Evolutionary conservation across 2,329 filamentous ascomycete genomes (phyloP).

Genomic region (Diaporthe longicolla): DNA sequence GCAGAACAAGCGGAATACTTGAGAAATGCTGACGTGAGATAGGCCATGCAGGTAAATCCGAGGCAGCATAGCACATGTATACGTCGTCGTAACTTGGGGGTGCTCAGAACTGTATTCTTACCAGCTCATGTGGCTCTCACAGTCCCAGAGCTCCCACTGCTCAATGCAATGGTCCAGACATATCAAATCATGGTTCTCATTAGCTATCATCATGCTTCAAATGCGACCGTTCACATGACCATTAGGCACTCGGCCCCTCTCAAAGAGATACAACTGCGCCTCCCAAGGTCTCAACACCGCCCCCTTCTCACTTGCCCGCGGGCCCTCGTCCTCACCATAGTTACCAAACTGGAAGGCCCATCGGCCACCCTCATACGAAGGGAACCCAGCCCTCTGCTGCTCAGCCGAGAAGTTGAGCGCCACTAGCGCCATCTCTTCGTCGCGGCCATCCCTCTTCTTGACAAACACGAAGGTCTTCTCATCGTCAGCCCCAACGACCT

Average conservation of each 20-base stretch:
- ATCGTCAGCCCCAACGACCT: slow-evolving; percentile 63
- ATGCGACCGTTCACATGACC: slow-evolving; percentile 19
- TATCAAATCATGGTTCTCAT: not conserved
- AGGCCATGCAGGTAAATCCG: not conserved
- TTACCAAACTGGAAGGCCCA: slow-evolving; percentile 48
- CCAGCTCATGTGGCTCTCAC: not conserved
- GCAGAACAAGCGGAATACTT: too few relatives aligned
- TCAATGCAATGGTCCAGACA: not conserved
- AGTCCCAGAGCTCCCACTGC: too few relatives aligned
- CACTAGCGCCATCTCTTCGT: slow-evolving; percentile 50
- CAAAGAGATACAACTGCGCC: slow-evolving; percentile 51
- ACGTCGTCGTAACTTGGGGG: not conserved
- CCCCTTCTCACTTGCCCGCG: slow-evolving; percentile 36
- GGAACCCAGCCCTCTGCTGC: slow-evolving; percentile 52
- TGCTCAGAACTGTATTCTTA: not conserved
- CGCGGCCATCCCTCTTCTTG: slow-evolving; percentile 51
- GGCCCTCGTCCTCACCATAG: slow-evolving; percentile 48
- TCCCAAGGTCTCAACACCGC: slow-evolving; percentile 53
- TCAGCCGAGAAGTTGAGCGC: slow-evolving; percentile 60
- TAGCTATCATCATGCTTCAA: slow-evolving; percentile 14
- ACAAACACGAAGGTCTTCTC: slow-evolving; percentile 61
- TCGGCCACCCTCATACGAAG: slow-evolving; percentile 43
- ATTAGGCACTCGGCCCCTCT: slow-evolving; percentile 8
- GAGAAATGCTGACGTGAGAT: not conserved
- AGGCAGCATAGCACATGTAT: not conserved